Evolutionary conservation across 345 rosid genomes (phyloP).

Genomic region (Linum usitatissimum): DNA sequence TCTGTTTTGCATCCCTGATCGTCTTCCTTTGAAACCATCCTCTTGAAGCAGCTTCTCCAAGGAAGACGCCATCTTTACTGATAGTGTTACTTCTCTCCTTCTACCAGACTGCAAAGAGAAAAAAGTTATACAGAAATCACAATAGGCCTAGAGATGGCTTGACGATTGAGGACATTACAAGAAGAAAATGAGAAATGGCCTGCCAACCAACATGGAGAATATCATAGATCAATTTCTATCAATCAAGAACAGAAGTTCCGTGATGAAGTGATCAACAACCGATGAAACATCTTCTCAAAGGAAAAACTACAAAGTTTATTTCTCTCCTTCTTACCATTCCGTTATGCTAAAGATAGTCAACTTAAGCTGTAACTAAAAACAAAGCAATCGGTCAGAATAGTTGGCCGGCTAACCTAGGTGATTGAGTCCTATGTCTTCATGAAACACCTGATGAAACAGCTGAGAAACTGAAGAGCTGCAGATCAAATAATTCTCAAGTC

Average conservation of each 20-base stretch:
- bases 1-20: slow-evolving; percentile 25
- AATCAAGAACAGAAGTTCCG: background rate
- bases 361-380: too few species aligned
- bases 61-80: slow-evolving; percentile 38
- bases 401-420: too few species aligned
- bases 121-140: too few species aligned
- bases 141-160: too few species aligned
- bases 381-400: too few species aligned
- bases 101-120: background rate
- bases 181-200: background rate
- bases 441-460: too few species aligned
- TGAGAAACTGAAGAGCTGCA: background rate
- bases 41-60: slow-evolving; percentile 52
- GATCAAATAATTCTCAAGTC: background rate
- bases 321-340: too few species aligned
- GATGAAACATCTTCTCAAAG: background rate
- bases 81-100: slow-evolving; percentile 2
- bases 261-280: background rate
- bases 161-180: background rate
- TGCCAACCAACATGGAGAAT: background rate
- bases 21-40: slow-evolving; percentile 49
- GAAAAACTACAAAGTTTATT: too few species aligned
- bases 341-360: too few species aligned
- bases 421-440: too few species aligned
- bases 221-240: background rate